A percentile compares a stretch with the other conserved stretches of the same genome.
Conservation (phyloP, 1,139 yeast genomes). For the Geotrichum citri-aurantii region DNA sequence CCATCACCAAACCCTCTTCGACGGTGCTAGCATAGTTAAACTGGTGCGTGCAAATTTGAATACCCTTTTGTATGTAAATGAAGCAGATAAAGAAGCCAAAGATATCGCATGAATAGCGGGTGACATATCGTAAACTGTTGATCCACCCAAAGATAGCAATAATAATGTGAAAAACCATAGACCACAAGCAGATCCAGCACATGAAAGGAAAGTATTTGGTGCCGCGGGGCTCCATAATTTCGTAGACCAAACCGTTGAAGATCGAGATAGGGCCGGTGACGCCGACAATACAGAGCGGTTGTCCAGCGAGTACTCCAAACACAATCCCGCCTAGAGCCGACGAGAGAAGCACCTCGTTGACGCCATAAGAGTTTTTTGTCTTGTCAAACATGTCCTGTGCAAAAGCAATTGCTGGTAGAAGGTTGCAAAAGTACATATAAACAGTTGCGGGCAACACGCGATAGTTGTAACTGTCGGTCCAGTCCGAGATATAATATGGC, state of each 20-base stretch:
- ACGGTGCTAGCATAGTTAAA: constrained; percentile 40
- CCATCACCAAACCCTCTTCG: constrained; percentile 44
- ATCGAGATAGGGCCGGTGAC: constrained; percentile 90
- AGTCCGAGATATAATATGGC: constrained; percentile 71
- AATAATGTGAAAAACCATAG: constrained; percentile 71
- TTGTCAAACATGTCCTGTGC: constrained; percentile 94
- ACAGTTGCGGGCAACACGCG: constrained; percentile 83
- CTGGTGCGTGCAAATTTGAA: constrained; percentile 71
- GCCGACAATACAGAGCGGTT: constrained; percentile 94
- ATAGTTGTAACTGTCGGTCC: constrained; percentile 78
- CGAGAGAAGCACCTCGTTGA: constrained; percentile 78
- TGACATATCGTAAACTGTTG: constrained; percentile 62
- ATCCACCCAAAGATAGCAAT: constrained; percentile 70
- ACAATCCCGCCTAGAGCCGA: constrained; percentile 85
- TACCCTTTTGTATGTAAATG: constrained; percentile 87
- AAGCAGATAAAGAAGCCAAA: constrained; percentile 89
- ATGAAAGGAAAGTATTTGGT: constrained; percentile 75
- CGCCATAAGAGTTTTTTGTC: constrained; percentile 80
- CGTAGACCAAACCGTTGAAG: constrained; percentile 86
- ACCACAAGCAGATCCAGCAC: constrained; percentile 95
- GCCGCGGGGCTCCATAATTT: constrained; percentile 57
- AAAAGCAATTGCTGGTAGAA: constrained; percentile 91
- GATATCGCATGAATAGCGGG: constrained; percentile 83
- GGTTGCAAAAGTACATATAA: constrained; percentile 78
- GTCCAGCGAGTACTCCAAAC: constrained; percentile 82